Evolutionary conservation across 352 stramenopile species (phyloP), one percentile per base, ranked within the genome.

Genomic region (Plasmopara viticola): DNA sequence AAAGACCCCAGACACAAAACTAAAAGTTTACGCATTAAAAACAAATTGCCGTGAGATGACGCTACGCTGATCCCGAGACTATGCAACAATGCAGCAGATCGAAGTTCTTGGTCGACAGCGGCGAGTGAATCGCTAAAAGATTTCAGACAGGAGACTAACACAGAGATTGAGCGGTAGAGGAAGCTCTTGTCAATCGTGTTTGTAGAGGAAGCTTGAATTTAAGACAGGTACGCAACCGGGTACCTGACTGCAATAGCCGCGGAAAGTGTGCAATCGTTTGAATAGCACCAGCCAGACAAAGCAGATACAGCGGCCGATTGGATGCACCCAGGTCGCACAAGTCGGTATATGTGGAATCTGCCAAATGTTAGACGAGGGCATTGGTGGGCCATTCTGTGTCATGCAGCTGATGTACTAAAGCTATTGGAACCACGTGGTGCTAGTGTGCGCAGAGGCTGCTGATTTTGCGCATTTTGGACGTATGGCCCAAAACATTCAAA

Each of bases 361-460:
- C 30, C 74, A 89, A 46, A 39, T 91, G 38, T 12, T 73, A 17
- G 78, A 91, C 39, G 39, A 56, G 9, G 58, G 66, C 28, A 88
- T 74, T 8, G 64, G 69, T 38, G 69, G 86, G 53, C 62, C 70
- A 34, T 86, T 89, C 39, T 76, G 78, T 37, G 74, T 83, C 30
- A 89, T 89, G 81, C 66, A 85, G 40, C 71, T 81, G 12, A 74
- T 76, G 30, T 91, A 78, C 35, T 70, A 67, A 9, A 81, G 73
- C 29, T 52, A 86, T 47, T 64, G 67, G 9, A 34, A 68, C 14
- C 63, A 85, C 56, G 67, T 83, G 13, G 55, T 60, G 1, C 77
- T 87, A 53, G 74, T 61, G 18, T 90, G 80, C 47, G 59, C 68
- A 10, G 64, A 79, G 31, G 80, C 78, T 18, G 47, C 54, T 10